phyloP scores from a whole-genome alignment of 1,284 basidiomycete genomes.

The Trichosporon inkin region DNA sequence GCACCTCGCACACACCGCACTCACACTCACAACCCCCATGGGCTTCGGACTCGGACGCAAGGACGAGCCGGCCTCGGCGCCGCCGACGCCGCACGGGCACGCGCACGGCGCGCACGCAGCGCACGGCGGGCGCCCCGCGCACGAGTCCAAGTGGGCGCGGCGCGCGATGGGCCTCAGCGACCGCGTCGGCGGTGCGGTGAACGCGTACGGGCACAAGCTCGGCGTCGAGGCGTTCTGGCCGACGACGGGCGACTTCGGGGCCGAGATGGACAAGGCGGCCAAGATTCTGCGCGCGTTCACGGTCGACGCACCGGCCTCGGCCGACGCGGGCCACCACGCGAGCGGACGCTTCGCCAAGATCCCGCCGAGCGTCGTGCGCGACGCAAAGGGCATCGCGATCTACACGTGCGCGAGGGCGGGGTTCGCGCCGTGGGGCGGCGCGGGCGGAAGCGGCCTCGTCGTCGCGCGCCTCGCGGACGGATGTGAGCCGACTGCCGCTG shows the following conservation, averaged over 20 bases:
- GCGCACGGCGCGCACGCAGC: no score
- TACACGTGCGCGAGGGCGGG: conserved; percentile 9
- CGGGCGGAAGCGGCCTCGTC: not conserved
- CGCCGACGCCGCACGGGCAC: not conserved
- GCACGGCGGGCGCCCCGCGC: no score
- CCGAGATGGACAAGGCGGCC: conserved; percentile 52
- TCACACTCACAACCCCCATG: not conserved
- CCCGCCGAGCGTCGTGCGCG: conserved; percentile 6
- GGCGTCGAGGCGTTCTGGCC: conserved; percentile 14
- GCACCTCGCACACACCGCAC: no score
- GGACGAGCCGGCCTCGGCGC: not conserved
- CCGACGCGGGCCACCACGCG: conserved; percentile 7
- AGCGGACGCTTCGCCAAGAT: not conserved
- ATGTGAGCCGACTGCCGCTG: not conserved
- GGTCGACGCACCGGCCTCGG: not conserved
- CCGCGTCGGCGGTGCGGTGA: conserved; percentile 5
- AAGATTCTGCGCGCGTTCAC: conserved; percentile 46
- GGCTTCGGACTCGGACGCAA: conserved; percentile 6
- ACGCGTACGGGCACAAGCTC: conserved; percentile 5
- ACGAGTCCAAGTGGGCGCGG: conserved; percentile 4
- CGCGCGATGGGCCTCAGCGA: conserved; percentile 9
- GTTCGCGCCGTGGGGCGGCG: conserved; percentile 3
- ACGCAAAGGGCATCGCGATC: conserved; percentile 7
- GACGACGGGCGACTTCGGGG: conserved; percentile 37
- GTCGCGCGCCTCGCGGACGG: not conserved